Conservation (phyloP, 2,329 filamentous ascomycete species). For the Claviceps humidiphila region DNA sequence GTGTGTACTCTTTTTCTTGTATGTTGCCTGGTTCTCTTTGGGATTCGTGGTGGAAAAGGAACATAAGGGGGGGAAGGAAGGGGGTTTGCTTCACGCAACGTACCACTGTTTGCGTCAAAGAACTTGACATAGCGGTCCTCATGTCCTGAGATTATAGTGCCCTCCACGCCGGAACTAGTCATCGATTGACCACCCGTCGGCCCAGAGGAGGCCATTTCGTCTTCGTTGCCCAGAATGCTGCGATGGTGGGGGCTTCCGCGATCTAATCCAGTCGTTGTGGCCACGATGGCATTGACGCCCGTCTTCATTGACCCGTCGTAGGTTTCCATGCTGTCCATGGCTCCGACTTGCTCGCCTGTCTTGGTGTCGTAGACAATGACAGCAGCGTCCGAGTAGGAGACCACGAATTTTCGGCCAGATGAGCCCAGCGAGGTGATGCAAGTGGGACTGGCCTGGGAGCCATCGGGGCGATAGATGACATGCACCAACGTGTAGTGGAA, state of each 20-base stretch:
- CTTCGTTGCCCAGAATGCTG: constrained; percentile 54
- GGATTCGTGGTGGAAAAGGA: neutral
- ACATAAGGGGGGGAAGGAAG: too few species aligned
- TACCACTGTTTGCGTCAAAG: constrained; percentile 98
- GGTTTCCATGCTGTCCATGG: constrained; percentile 88
- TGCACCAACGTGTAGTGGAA: constrained; percentile 85
- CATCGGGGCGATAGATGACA: constrained; percentile 60
- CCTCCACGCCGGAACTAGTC: constrained; percentile 71
- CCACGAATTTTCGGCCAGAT: constrained; percentile 78
- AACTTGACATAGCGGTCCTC: constrained; percentile 94
- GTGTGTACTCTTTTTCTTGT: neutral
- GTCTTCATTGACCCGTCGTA: constrained; percentile 71
- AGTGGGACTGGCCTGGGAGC: constrained; percentile 61
- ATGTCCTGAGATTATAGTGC: constrained; percentile 89
- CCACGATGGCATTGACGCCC: constrained; percentile 83
- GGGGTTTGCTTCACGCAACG: constrained; percentile 22
- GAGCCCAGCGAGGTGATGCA: constrained; percentile 82
- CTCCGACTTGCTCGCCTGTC: constrained; percentile 79
- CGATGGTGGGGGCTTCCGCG: constrained; percentile 43
- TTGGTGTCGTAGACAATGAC: constrained; percentile 87
- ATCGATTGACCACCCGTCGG: constrained; percentile 57
- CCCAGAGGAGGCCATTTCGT: constrained; percentile 52
- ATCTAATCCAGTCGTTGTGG: constrained; percentile 72
- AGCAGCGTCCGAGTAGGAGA: constrained; percentile 80
- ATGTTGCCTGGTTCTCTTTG: neutral